Evolutionary conservation across 1,284 basidiomycete genomes (phyloP), one percentile per base, ranked within the genome.

Genomic region (Ganoderma sinense): DNA sequence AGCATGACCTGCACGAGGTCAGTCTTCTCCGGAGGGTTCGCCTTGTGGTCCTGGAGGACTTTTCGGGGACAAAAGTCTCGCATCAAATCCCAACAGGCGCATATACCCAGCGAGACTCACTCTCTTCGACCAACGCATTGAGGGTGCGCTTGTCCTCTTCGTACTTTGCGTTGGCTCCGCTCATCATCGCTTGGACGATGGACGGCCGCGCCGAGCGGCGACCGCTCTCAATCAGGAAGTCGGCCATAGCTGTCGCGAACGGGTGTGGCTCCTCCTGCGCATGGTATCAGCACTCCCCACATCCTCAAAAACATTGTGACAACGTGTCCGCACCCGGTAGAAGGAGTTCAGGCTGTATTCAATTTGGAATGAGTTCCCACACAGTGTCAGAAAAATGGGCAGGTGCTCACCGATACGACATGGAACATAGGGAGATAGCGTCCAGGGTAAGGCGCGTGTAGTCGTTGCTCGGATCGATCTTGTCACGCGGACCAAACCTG

Each of bases 391-490:
- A 13, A 13, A 0, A 20, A 20, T 51, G 16, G 5, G 23, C 16
- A 10, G 7, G 11, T 31, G 67, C 75, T 13, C 48, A 75, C 78
- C 85, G 79, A 70, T 85, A 82, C 7, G 80, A 84, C 83, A 87
- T 86, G 16, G 83, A 75, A 69, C 84, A 84, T 36, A 83, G 76
- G 0, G 81, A 79, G 62, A 86, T 80, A 1, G 85, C 84, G 66
- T 87, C 86, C 39, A 87, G 79, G 0, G 86, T 83, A 5, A 86
- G 78, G n/a, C 84, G 79, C 3, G 85, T 86, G 70, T 84, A 86
- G 75, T 87, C 86, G 18, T 82, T 80, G 0, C 82, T 77, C 0
- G 84, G 82, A 53, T 86, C 83, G 58, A 87, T 84, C n/a, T 78
- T 63, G 64, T 81, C 73, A 20, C 81, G 78, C 0, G 84, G 80